Percentiles rank a stretch among this genome's conserved stretches.
These are phyloP conservation scores for Bullera alba DNA, from an alignment of 768 basidiomycete genomes.

Conservation along the genomic window DNA sequence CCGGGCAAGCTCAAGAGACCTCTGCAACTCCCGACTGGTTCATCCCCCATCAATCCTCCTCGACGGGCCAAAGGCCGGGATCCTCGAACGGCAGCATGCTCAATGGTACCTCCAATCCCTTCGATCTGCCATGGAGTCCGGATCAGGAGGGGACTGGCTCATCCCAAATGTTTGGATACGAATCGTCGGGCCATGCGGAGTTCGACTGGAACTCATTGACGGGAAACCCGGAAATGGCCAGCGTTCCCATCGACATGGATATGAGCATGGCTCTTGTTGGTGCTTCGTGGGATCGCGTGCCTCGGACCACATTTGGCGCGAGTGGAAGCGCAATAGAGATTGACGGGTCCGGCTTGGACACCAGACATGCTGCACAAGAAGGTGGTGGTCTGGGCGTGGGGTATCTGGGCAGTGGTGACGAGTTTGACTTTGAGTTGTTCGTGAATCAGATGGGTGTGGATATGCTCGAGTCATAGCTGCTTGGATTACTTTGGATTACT, in stretches of 20 bases:
- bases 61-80: background rate
- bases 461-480: too few species aligned
- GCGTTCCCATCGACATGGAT: background rate
- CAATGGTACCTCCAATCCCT: background rate
- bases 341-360: background rate
- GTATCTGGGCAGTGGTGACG: background rate
- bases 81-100: background rate
- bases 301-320: background rate
- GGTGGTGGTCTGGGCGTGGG: background rate
- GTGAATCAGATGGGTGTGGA: background rate
- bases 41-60: background rate
- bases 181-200: background rate
- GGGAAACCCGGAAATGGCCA: background rate
- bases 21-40: background rate
- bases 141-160: too few species aligned
- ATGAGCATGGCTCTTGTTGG: background rate
- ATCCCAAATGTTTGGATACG: background rate
- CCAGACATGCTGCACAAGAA: background rate
- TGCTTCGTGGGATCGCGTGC: background rate
- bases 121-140: background rate
- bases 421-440: conserved; percentile 1
- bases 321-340: background rate
- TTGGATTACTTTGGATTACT: too few species aligned
- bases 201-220: background rate
- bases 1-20: background rate